Evolutionary conservation across 176 grass and related monocot genomes (phyloP), one percentile per base, ranked within the genome.

Genomic region (Eremochloa ophiuroides): DNA sequence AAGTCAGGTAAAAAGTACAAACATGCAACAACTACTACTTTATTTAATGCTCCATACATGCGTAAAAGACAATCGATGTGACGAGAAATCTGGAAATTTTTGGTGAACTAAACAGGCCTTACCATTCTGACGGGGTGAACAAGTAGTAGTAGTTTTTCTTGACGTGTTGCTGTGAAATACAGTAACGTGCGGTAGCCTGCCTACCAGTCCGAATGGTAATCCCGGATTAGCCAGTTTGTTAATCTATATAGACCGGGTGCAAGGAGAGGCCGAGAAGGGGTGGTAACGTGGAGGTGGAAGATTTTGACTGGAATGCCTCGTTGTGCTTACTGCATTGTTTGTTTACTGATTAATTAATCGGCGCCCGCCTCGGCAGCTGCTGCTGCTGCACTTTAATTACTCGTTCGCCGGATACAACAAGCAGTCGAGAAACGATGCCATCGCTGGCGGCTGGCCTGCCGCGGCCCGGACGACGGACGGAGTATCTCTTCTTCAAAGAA

Each of bases 201-300:
- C 4, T 40, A 18, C 59, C 12, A 5, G 13, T 71, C 30, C 35
- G 73, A 51, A 73, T 53, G 34, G 0, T 10, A 8, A 41, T 18
- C 38, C 6, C 8, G 41, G 11, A 66, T 63, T 63, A 8, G 20
- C 23, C 2, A 17, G 28, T 7, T 61, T 60, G 28, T 68, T 84
- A 64, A 47, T 15, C 18, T 18, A 47, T 15, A 13, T 18, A 1
- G 44, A 56, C 7, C 75, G 70, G 80, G 69, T 55, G 51, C 77
- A 39, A 5, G 30, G 5, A 66, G 38, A 1, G 64, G 11, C 18
- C 23, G 9, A 60, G 38, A 5, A 73, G 16, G 29, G 10, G 13
- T 9, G 55, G 35, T 48, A 74, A 55, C 67, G 56, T 79, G 76
- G 83, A 53, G 68, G 58, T 37, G 42, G 27, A 64, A 28, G 16